phyloP scores from a whole-genome alignment of 345 rosid species.

The Luvunga scandens region DNA sequence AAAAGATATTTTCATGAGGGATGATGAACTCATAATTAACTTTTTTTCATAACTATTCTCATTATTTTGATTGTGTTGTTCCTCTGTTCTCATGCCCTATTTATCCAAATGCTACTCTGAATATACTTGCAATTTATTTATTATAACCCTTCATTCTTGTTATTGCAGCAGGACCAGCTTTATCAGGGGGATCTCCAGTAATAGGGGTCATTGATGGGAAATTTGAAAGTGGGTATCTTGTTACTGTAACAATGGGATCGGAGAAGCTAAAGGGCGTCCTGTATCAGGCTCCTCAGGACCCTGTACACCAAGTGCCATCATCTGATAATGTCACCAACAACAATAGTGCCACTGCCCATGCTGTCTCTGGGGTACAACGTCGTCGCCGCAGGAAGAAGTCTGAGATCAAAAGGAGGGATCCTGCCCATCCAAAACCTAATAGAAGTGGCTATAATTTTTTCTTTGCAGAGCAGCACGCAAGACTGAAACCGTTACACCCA shows the following conservation, averaged over 20 bases:
- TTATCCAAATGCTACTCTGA: not conserved
- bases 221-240: slow-evolving; percentile 83
- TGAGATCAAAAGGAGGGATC: slow-evolving; percentile 90
- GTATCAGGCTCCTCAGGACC: slow-evolving; percentile 50
- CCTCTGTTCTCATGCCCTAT: not conserved
- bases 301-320: slow-evolving; percentile 31
- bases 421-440: slow-evolving; percentile 90
- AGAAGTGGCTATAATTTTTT: slow-evolving; percentile 96
- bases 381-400: slow-evolving; percentile 84
- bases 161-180: slow-evolving; percentile 31
- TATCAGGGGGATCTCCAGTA: slow-evolving; percentile 51
- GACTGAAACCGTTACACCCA: slow-evolving; percentile 86
- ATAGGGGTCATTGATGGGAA: slow-evolving; percentile 88
- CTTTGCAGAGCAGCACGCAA: slow-evolving; percentile 92
- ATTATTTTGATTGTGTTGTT: not conserved
- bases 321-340: slow-evolving; percentile 26
- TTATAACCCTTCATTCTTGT: not conserved
- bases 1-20: not conserved
- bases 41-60: not conserved
- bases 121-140: not conserved
- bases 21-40: not conserved
- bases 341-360: slow-evolving; percentile 22
- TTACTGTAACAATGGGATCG: slow-evolving; percentile 73
- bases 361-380: slow-evolving; percentile 48
- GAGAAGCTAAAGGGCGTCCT: slow-evolving; percentile 84